phyloP scores from a whole-genome alignment of 2,329 filamentous ascomycete genomes.

The Penicillium sp. region DNA sequence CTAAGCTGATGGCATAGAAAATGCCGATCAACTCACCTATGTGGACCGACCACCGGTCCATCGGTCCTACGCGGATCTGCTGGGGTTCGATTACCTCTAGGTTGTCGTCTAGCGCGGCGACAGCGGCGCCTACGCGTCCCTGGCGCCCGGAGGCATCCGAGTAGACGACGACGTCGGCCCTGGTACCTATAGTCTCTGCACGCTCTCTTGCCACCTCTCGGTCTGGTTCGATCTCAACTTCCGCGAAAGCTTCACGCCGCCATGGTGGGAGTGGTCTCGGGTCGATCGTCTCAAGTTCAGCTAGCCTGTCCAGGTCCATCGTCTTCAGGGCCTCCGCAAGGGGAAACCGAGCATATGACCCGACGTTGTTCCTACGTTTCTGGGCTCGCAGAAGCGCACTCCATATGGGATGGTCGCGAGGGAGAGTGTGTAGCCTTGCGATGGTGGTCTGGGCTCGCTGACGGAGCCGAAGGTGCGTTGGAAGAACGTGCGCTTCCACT shows the following conservation, averaged over 20 bases:
- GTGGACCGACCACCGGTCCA: slow-evolving; percentile 23
- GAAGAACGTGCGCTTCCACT: slow-evolving; percentile 22
- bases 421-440: slow-evolving; percentile 21
- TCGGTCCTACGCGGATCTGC: slow-evolving; percentile 13
- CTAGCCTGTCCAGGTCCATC: background rate
- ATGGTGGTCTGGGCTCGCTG: slow-evolving; percentile 18
- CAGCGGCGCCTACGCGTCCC: slow-evolving; percentile 17
- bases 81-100: slow-evolving; percentile 2
- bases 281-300: slow-evolving; percentile 18
- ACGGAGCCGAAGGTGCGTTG: slow-evolving; percentile 16
- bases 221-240: slow-evolving; percentile 25
- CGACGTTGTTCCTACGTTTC: slow-evolving; percentile 16
- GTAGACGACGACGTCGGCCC: slow-evolving; percentile 10
- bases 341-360: slow-evolving; percentile 15
- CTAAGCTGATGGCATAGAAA: slow-evolving; percentile 16
- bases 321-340: slow-evolving; percentile 20
- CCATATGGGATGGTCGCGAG: slow-evolving; percentile 18
- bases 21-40: slow-evolving; percentile 24
- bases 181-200: background rate
- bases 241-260: slow-evolving; percentile 17
- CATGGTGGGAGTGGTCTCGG: slow-evolving; percentile 20
- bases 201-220: slow-evolving; percentile 18
- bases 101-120: slow-evolving; percentile 1
- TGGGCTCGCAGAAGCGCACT: slow-evolving; percentile 12
- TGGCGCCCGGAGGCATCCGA: slow-evolving; percentile 19